These are phyloP conservation scores for Dictyostelium firmibasis DNA, from an alignment of 78 protist species.

Conservation along the genomic window DNA sequence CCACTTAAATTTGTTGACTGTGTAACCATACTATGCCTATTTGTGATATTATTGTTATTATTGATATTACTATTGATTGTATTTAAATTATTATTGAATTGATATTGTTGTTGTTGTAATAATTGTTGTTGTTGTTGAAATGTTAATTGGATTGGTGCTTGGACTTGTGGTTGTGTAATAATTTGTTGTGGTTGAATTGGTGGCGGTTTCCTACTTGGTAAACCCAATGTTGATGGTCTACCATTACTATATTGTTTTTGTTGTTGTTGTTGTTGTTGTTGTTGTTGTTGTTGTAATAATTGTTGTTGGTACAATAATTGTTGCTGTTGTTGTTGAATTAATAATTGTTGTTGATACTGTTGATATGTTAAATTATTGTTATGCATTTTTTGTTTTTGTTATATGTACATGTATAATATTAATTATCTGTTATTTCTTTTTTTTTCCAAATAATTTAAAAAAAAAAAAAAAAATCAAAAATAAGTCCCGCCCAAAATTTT, in stretches of 20 bases:
- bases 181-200: not conserved
- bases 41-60: not conserved
- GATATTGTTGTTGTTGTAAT: conserved; percentile 1
- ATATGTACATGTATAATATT: not conserved
- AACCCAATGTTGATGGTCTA: not conserved
- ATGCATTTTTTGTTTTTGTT: not conserved
- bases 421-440: not conserved
- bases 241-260: not conserved
- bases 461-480: too few relatives aligned
- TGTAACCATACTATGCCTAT: not conserved
- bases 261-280: not conserved
- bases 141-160: not conserved
- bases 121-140: not conserved
- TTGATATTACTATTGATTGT: not conserved
- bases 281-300: not conserved
- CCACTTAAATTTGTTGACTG: not conserved
- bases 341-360: not conserved
- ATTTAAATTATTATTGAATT: not conserved
- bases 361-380: not conserved
- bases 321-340: not conserved
- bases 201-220: not conserved
- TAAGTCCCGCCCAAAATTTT: not conserved
- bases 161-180: not conserved
- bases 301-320: not conserved
- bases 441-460: too few relatives aligned